Percentiles rank a stretch among this genome's conserved stretches.
These are phyloP conservation scores for Myrica gale DNA, from an alignment of 306 rosid genomes.

Conservation along the genomic window DNA sequence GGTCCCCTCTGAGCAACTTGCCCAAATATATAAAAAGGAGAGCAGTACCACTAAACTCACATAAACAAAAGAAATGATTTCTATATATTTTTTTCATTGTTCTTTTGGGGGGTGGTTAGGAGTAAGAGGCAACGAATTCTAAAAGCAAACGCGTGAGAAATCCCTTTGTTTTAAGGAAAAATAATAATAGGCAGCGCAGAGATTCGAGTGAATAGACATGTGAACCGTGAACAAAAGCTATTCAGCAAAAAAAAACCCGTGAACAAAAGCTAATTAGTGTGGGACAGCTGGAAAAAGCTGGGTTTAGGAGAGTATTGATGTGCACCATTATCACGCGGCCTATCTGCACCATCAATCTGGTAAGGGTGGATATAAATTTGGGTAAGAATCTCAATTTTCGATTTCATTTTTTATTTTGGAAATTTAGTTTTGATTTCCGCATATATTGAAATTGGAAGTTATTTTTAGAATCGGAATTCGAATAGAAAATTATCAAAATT, in stretches of 20 bases:
- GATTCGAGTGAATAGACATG: conserved; percentile 1
- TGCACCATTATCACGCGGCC: too few species aligned
- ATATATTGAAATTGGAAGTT: too few species aligned
- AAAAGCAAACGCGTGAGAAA: conserved; percentile 5
- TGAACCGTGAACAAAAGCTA: conserved; percentile 1
- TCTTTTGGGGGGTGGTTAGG: conserved; percentile 10
- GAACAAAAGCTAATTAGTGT: conserved; percentile 11
- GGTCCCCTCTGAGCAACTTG: not conserved
- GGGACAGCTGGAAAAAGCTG: conserved; percentile 25
- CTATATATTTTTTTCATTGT: not conserved
- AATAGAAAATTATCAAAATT: too few species aligned
- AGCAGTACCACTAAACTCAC: not conserved
- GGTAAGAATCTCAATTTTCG: too few species aligned
- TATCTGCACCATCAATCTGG: too few species aligned
- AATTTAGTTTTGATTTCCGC: too few species aligned
- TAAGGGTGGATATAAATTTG: too few species aligned
- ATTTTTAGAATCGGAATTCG: too few species aligned
- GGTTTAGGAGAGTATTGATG: conserved; percentile 6
- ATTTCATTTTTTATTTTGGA: too few species aligned
- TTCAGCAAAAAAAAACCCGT: too few species aligned
- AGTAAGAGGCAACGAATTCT: not conserved
- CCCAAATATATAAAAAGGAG: conserved; percentile 7
- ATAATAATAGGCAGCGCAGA: not conserved
- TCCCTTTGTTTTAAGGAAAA: not conserved
- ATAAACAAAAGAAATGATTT: too few species aligned